Conservation (phyloP, 2,329 filamentous ascomycete genomes). For the Phialophora expanda region DNA sequence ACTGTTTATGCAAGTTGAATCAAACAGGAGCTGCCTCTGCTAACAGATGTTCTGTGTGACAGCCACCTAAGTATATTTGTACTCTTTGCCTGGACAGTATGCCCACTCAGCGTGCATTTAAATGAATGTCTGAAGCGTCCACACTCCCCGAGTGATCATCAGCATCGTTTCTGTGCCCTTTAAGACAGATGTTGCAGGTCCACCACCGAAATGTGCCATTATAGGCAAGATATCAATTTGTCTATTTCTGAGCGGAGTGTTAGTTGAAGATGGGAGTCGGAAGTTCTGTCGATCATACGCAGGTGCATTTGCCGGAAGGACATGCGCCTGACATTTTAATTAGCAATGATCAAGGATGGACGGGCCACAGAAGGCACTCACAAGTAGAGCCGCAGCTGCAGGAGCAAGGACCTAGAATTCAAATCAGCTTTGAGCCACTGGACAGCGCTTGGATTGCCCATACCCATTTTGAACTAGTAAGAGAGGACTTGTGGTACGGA, state of each 20-base stretch:
- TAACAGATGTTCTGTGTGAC: neutral
- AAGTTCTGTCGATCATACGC: slow-evolving; percentile 26
- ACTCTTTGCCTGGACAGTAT: neutral
- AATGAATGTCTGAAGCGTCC: slow-evolving; percentile 19
- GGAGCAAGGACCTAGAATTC: slow-evolving; percentile 33
- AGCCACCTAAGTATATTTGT: neutral
- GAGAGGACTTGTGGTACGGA: slow-evolving; percentile 18
- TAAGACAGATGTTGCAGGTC: slow-evolving; percentile 6
- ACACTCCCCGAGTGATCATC: neutral
- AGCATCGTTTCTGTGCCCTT: slow-evolving; percentile 4
- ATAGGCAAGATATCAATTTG: neutral
- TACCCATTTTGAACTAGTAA: slow-evolving; percentile 34
- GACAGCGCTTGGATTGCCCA: neutral
- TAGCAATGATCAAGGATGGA: slow-evolving; percentile 49
- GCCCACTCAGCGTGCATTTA: neutral
- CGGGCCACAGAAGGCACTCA: slow-evolving; percentile 55
- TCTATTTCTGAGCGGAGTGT: slow-evolving; percentile 28
- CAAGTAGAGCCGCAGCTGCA: slow-evolving; percentile 39
- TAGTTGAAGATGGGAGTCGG: neutral
- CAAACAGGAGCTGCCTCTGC: neutral
- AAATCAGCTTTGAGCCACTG: slow-evolving; percentile 22
- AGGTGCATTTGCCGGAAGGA: slow-evolving; percentile 38
- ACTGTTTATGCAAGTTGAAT: neutral
- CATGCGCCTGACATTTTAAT: slow-evolving; percentile 26
- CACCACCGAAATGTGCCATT: slow-evolving; percentile 9